Base-by-base conservation (phyloP, 2,329 filamentous ascomycete genomes). In the Penicillium sp. region DNA sequence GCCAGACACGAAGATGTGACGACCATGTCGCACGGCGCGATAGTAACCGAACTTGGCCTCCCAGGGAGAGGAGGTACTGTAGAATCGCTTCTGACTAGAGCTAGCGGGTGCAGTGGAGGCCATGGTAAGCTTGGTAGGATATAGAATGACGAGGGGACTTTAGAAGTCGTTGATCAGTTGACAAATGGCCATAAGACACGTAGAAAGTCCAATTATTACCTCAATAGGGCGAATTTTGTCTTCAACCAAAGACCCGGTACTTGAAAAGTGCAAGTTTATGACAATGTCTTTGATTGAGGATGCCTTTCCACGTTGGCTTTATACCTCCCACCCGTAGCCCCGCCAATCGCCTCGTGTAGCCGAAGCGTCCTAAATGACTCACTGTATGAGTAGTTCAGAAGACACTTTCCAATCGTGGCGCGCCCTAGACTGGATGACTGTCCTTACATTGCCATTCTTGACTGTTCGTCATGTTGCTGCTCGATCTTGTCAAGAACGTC, bases 11-110 rank as follows among this genome's bases (percentile, higher is more conserved):
- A 72, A 77, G 51, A 79, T 75, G 4, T 73, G 70, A 3, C 69
- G 65, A 5, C 73, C 73, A 35, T 70, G 69, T 7, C 75, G 75
- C 22, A 79, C 69, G 19, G 76, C 76, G 38, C 76, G 76, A 59
- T 78, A 76, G 57, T 78, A 76, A 35, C 75, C 75, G 57, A 77
- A 72, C 43, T 63, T 63, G 35, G 70, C 65, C 58, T 79, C 76
- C 62, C 71, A 78, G 6, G 75, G 76, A 5, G 76, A 78, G 19
- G 68, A 54, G 7, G 76, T 78, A 33, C 69, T 69, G 61, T 73
- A 73, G 59, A 70, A 69, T 46, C 63, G 61, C 57, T 73, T 74
- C 33, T 38, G 40, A 13, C 22, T 19, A 14, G 55, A 37, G 16
- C 22, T 19, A 14, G 55, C 30, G 16, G 22, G 28, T 26, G 35